Evolutionary conservation across 202 grass and related monocot genomes (phyloP).

Genomic region (Hordeum pubiflorum): DNA sequence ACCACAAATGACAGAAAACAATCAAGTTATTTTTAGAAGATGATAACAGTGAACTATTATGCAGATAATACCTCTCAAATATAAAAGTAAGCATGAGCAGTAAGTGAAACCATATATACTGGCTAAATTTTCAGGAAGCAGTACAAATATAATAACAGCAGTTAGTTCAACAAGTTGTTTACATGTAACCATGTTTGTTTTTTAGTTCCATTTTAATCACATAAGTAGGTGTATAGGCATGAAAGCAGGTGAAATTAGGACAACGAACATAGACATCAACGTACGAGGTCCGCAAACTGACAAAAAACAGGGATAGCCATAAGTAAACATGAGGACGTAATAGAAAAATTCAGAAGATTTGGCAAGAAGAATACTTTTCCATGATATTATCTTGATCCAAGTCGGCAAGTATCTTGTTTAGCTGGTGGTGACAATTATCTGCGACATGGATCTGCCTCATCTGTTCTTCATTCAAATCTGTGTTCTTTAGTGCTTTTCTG

Average conservation of each 20-base stretch:
- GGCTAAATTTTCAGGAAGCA: neutral
- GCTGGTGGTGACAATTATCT: conserved; percentile 58
- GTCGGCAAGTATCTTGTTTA: conserved; percentile 84
- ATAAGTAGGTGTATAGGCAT: neutral
- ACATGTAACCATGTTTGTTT: neutral
- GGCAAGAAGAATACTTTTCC: conserved; percentile 50
- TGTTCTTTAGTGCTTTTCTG: conserved; percentile 54
- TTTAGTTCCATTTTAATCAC: neutral
- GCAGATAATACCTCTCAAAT: neutral
- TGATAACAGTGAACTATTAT: neutral
- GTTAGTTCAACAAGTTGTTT: neutral
- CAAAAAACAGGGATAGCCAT: neutral
- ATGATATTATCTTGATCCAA: conserved; percentile 69
- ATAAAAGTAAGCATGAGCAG: conserved; percentile 10
- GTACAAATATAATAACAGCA: neutral
- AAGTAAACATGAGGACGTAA: conserved; percentile 16
- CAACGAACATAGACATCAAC: neutral
- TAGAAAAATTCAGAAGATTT: neutral
- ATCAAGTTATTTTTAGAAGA: neutral
- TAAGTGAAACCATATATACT: neutral
- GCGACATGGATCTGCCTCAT: conserved; percentile 43
- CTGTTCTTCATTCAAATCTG: conserved; percentile 69
- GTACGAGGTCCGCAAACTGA: neutral
- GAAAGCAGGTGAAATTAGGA: neutral
- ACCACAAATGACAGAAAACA: neutral